Evolutionary conservation across 345 rosid genomes (phyloP).

Genomic region (Populus pruinosa): DNA sequence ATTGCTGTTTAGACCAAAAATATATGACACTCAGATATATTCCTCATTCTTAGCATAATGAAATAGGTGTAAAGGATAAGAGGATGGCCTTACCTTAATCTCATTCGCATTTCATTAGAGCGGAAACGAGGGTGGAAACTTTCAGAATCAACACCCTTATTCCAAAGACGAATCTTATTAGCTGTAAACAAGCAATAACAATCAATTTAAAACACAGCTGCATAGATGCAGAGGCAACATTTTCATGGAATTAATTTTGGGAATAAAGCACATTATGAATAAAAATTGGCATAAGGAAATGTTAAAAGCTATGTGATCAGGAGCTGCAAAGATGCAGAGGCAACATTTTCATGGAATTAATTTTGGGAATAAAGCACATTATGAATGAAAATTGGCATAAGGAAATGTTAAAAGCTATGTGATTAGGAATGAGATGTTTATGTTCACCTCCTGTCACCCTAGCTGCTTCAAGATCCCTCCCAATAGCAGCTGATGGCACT

Average conservation of each 20-base stretch:
- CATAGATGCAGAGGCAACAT: neutral
- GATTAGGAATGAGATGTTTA: neutral
- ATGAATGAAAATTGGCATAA: neutral
- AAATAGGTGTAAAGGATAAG: neutral
- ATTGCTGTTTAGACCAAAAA: slow-evolving; percentile 43
- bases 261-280: neutral
- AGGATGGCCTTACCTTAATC: slow-evolving; percentile 52
- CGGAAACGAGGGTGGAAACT: slow-evolving; percentile 81
- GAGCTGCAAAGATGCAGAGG: neutral
- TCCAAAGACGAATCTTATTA: slow-evolving; percentile 93
- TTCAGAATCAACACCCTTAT: slow-evolving; percentile 95
- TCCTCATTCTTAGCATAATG: neutral
- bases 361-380: neutral
- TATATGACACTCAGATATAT: slow-evolving; percentile 17
- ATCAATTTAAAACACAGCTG: slow-evolving; percentile 14
- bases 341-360: neutral
- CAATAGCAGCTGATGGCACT: slow-evolving; percentile 95
- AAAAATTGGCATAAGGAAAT: neutral
- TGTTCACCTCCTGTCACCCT: slow-evolving; percentile 82
- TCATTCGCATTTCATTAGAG: slow-evolving; percentile 74
- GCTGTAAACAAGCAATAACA: slow-evolving; percentile 41
- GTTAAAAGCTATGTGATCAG: too few relatives aligned
- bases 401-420: neutral
- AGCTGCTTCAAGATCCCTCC: slow-evolving; percentile 73
- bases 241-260: neutral